A percentile compares a stretch with the other conserved stretches of the same genome.
These are phyloP conservation scores for Aegilops speltoides DNA, from an alignment of 176 grass and related monocot genomes.

Conservation along the genomic window DNA sequence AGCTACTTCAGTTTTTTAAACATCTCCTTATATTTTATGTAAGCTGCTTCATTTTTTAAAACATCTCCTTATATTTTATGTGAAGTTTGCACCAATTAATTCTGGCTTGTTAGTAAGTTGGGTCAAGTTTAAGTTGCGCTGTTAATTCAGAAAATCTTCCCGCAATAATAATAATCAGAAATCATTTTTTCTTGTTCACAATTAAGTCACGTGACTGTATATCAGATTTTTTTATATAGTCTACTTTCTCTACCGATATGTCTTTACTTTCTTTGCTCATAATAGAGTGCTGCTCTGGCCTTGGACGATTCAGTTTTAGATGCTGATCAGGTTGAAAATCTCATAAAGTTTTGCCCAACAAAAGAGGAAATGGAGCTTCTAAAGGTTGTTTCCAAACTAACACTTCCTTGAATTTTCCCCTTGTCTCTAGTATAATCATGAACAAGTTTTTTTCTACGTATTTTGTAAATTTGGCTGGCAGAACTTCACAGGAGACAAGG, in stretches of 20 bases:
- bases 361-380: slow-evolving; percentile 98
- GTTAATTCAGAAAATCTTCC: neutral
- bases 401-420: neutral
- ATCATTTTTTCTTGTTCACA: neutral
- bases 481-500: slow-evolving; percentile 73
- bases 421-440: slow-evolving; percentile 19
- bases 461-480: slow-evolving; percentile 46
- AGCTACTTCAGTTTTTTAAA: neutral
- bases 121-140: neutral
- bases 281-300: slow-evolving; percentile 80
- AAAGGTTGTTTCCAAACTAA: slow-evolving; percentile 59
- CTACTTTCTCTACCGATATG: neutral
- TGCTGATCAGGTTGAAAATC: slow-evolving; percentile 86
- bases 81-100: slow-evolving; percentile 8
- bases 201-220: neutral
- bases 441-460: slow-evolving; percentile 32
- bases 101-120: neutral
- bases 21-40: slow-evolving; percentile 7
- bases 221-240: neutral
- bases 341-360: slow-evolving; percentile 97
- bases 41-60: slow-evolving; percentile 11
- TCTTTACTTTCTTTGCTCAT: slow-evolving; percentile 24
- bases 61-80: slow-evolving; percentile 7
- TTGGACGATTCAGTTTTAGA: slow-evolving; percentile 95
- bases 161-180: neutral